Percentiles rank a stretch among this genome's conserved stretches.
phyloP scores from a whole-genome alignment of 177 flowering plant species.

The Vitis hybrid region DNA sequence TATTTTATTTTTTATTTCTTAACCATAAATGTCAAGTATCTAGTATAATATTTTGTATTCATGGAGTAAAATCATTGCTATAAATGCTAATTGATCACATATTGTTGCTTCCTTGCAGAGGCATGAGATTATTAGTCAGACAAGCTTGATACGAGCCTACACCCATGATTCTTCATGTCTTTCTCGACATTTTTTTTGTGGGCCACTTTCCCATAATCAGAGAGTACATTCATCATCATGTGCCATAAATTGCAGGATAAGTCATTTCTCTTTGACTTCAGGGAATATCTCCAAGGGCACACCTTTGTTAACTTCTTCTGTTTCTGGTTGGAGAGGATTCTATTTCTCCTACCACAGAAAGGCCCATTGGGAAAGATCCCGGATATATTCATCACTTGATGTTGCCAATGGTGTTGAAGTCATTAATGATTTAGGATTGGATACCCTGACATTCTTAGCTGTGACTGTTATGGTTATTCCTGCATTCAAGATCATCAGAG shows the following conservation, averaged over 20 bases:
- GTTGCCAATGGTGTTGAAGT: slow-evolving; percentile 85
- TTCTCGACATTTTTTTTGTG: slow-evolving; percentile 22
- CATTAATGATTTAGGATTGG: slow-evolving; percentile 91
- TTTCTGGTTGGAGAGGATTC: slow-evolving; percentile 28
- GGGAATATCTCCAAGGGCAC: slow-evolving; percentile 15
- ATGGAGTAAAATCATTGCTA: background rate
- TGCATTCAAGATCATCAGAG: slow-evolving; percentile 72
- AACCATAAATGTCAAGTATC: background rate
- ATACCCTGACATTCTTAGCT: slow-evolving; percentile 84
- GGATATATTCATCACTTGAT: slow-evolving; percentile 46
- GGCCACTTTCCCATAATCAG: slow-evolving; percentile 18
- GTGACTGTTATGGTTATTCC: slow-evolving; percentile 94
- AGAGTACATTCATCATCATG: slow-evolving; percentile 14
- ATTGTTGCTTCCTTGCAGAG: slow-evolving; percentile 46
- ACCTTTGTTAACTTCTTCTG: slow-evolving; percentile 22
- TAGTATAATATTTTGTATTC: background rate
- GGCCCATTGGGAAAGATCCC: slow-evolving; percentile 23
- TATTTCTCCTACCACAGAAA: slow-evolving; percentile 17
- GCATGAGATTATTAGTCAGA: slow-evolving; percentile 26
- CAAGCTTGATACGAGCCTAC: slow-evolving; percentile 22
- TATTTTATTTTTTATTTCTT: too few species aligned
- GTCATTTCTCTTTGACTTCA: slow-evolving; percentile 16
- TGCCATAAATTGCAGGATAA: slow-evolving; percentile 22
- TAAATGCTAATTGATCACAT: background rate
- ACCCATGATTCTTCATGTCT: slow-evolving; percentile 23